Conservation (phyloP, 2,329 filamentous ascomycete species). For the Boeremia lycopersici region DNA sequence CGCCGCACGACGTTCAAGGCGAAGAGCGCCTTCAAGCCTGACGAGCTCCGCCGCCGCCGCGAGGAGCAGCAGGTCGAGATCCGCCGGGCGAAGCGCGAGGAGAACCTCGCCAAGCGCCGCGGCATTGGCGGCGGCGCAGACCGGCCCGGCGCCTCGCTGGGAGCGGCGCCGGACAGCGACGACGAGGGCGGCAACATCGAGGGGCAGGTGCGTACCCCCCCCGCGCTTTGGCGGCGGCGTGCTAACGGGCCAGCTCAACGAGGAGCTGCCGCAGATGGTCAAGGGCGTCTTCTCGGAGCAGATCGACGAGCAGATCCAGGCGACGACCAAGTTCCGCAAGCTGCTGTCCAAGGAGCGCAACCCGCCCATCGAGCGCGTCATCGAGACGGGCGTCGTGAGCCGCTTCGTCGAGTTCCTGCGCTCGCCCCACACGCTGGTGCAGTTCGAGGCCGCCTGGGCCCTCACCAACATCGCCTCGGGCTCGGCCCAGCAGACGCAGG, state of each 20-base stretch:
- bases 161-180: constrained; percentile 92
- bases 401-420: constrained; percentile 98
- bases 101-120: constrained; percentile 97
- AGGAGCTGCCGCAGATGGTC: constrained; percentile 98
- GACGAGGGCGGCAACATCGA: constrained; percentile 95
- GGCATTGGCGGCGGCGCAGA: constrained; percentile 77
- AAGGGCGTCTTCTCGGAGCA: constrained; percentile 97
- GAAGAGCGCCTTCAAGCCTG: constrained; percentile 98
- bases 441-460: constrained; percentile 99
- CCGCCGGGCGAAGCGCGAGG: constrained; percentile 96
- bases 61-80: constrained; percentile 99
- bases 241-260: constrained; percentile 73
- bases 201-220: constrained; percentile 76
- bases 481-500: constrained; percentile 95
- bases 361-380: constrained; percentile 97
- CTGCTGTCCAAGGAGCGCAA: constrained; percentile 98
- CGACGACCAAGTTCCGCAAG: constrained; percentile 98
- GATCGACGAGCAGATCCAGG: constrained; percentile 96
- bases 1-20: constrained; percentile 99
- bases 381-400: constrained; percentile 96
- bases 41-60: constrained; percentile 95
- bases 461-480: constrained; percentile 99
- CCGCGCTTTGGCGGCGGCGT: constrained; percentile 9
- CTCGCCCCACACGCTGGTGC: constrained; percentile 95
- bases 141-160: constrained; percentile 78